Conservation (phyloP, 148 eudicot genomes). For the Silene uniflora region DNA sequence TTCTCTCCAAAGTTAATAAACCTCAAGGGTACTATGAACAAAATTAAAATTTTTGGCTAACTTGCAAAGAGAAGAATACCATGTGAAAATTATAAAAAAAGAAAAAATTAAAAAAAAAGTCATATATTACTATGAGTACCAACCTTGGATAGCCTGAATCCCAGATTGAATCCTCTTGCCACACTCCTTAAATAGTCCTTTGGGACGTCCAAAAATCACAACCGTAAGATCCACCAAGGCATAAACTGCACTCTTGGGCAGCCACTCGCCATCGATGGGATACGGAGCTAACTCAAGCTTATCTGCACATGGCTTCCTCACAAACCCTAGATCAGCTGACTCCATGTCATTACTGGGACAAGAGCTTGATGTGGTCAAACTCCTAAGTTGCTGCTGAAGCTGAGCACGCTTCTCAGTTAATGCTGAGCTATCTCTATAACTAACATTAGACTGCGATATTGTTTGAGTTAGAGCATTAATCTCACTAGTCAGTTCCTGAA, state of each 20-base stretch:
- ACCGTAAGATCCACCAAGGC: constrained; percentile 86
- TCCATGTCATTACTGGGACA: constrained; percentile 40
- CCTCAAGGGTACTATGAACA: not conserved
- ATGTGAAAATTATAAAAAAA: not conserved
- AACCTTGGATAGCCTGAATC: constrained; percentile 68
- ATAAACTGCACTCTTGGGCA: constrained; percentile 87
- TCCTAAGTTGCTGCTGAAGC: constrained; percentile 59
- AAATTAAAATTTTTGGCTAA: not conserved
- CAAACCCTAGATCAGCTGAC: constrained; percentile 59
- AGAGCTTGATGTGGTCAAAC: constrained; percentile 33
- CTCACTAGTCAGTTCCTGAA: constrained; percentile 57
- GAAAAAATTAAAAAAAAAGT: not conserved
- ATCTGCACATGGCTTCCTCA: constrained; percentile 52
- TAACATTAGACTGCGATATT: constrained; percentile 53
- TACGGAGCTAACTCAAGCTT: constrained; percentile 84
- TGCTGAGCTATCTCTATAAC: constrained; percentile 45
- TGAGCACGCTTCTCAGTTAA: constrained; percentile 55
- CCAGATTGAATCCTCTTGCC: constrained; percentile 85
- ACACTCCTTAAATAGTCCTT: constrained; percentile 91
- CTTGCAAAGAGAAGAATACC: not conserved
- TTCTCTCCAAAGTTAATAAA: not conserved
- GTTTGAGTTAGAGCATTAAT: constrained; percentile 49
- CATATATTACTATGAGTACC: constrained; percentile 9
- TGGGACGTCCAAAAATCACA: constrained; percentile 80
- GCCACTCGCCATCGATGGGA: constrained; percentile 98